A percentile compares a stretch with the other conserved stretches of the same genome.
Evolutionary conservation across 768 basidiomycete species (phyloP).

Genomic region (Rhizopogon salebrosus): DNA sequence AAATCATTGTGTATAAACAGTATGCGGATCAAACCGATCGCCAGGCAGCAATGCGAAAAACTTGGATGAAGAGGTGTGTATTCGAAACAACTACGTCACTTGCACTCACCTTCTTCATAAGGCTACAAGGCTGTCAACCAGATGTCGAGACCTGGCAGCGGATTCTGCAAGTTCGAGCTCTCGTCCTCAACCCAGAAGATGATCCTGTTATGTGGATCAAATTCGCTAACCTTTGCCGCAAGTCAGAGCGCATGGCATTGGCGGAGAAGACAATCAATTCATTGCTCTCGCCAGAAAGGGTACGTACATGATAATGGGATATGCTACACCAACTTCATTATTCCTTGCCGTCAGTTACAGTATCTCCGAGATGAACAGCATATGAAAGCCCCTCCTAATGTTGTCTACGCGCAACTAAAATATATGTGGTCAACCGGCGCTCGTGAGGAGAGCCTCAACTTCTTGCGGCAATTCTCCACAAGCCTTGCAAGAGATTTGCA

Average conservation of each 20-base stretch:
- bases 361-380: conserved; percentile 47
- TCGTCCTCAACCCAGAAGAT: conserved; percentile 89
- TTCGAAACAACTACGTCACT: neutral
- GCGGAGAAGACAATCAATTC: conserved; percentile 97
- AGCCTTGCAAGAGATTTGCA: conserved; percentile 73
- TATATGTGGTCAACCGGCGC: conserved; percentile 91
- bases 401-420: conserved; percentile 94
- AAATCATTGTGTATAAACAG: conserved; percentile 95
- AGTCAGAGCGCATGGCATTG: conserved; percentile 88
- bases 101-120: conserved; percentile 23
- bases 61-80: conserved; percentile 92
- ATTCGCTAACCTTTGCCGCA: conserved; percentile 95
- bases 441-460: conserved; percentile 71
- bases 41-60: conserved; percentile 85
- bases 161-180: conserved; percentile 89
- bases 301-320: conserved; percentile 22
- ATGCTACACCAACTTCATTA: neutral
- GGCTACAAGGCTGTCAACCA: conserved; percentile 92
- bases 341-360: conserved; percentile 27
- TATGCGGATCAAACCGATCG: conserved; percentile 90
- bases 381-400: conserved; percentile 83
- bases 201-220: conserved; percentile 99
- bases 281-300: conserved; percentile 69
- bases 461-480: conserved; percentile 78
- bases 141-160: conserved; percentile 99